phyloP scores from a whole-genome alignment of 805 yeast genomes.

The Priceomyces fermenticarens region DNA sequence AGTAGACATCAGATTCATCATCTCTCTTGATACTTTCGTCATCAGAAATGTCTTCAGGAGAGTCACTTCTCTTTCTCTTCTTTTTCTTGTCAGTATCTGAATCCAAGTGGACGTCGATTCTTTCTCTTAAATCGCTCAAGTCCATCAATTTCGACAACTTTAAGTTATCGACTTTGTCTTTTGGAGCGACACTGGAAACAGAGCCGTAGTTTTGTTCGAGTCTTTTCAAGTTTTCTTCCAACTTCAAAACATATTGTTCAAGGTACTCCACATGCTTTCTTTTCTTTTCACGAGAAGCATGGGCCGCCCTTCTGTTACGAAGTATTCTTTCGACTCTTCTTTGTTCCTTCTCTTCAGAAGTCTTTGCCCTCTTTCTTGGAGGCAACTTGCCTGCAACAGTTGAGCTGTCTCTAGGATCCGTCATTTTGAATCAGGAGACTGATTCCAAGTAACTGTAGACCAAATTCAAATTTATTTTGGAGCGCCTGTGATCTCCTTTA shows the following conservation, averaged over 20 bases:
- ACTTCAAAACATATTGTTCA: slow-evolving; percentile 53
- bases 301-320: slow-evolving; percentile 95
- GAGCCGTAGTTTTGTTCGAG: slow-evolving; percentile 23
- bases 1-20: too few relatives aligned
- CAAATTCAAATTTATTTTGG: too few relatives aligned
- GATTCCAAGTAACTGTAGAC: too few relatives aligned
- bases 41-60: too few relatives aligned
- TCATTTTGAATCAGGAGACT: slow-evolving; percentile 4
- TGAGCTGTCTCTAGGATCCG: slow-evolving; percentile 7
- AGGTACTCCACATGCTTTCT: slow-evolving; percentile 85
- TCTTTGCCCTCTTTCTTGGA: slow-evolving; percentile 95
- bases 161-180: slow-evolving; percentile 8
- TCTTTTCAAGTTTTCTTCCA: slow-evolving; percentile 34
- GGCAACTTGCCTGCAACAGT: slow-evolving; percentile 52
- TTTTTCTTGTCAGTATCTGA: too few relatives aligned
- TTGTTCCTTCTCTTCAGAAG: slow-evolving; percentile 96
- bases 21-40: too few relatives aligned
- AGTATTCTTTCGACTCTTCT: slow-evolving; percentile 89
- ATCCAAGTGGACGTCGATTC: slow-evolving; percentile 23
- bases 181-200: slow-evolving; percentile 10
- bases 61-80: too few relatives aligned
- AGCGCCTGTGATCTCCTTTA: too few relatives aligned
- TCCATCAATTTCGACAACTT: slow-evolving; percentile 13
- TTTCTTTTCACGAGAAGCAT: slow-evolving; percentile 95
- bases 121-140: slow-evolving; percentile 21